A percentile compares a stretch with the other conserved stretches of the same genome.
phyloP scores from a whole-genome alignment of 805 yeast species.

The Candida oleophila region DNA sequence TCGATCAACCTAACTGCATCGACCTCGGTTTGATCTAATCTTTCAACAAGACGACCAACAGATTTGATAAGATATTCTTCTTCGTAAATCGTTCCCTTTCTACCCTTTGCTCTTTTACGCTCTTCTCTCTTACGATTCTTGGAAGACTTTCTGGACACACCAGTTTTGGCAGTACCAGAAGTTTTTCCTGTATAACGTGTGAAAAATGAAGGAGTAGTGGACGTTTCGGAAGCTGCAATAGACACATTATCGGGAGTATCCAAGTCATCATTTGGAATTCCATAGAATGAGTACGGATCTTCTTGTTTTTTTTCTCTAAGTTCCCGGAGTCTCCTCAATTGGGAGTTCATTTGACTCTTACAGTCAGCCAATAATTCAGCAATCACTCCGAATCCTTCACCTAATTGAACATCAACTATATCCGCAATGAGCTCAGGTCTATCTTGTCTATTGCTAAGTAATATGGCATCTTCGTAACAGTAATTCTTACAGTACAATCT shows the following conservation, averaged over 20 bases:
- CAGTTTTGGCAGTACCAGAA: conserved; percentile 92
- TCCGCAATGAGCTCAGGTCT: conserved; percentile 47
- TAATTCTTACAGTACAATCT: conserved; percentile 71
- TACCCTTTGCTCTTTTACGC: conserved; percentile 93
- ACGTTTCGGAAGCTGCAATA: conserved; percentile 89
- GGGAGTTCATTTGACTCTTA: conserved; percentile 79
- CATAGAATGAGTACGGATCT: conserved; percentile 86
- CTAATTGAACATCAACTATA: conserved; percentile 69
- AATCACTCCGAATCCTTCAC: conserved; percentile 83
- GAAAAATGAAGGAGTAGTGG: conserved; percentile 88
- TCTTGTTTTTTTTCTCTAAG: conserved; percentile 77
- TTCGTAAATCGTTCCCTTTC: conserved; percentile 96
- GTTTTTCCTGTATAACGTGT: conserved; percentile 97
- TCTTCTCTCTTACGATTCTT: conserved; percentile 94
- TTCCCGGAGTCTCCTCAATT: conserved; percentile 78
- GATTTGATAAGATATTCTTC: conserved; percentile 92
- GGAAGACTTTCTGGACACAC: conserved; percentile 88
- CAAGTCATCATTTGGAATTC: conserved; percentile 49
- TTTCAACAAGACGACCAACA: conserved; percentile 81
- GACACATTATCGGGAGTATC: conserved; percentile 93
- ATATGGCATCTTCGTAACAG: conserved; percentile 71
- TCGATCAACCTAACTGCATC: conserved; percentile 77
- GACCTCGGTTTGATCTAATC: conserved; percentile 68
- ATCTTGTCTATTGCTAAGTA: conserved; percentile 49
- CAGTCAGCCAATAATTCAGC: conserved; percentile 95